Evolutionary conservation across 1,139 yeast species (phyloP).

Genomic region (Schwanniomyces etchellsii): DNA sequence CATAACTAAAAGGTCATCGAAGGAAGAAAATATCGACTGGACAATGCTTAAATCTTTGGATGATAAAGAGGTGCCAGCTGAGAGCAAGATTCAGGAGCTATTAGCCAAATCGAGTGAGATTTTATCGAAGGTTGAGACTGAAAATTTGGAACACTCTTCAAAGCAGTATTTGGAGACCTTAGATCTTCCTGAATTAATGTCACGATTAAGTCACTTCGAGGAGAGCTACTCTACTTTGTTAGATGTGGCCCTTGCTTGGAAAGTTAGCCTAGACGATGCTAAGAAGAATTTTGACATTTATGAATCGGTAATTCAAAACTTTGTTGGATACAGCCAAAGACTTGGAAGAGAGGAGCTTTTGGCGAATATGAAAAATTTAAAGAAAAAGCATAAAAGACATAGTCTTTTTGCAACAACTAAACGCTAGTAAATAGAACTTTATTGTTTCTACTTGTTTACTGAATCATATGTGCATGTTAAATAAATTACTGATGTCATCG

Average conservation of each 20-base stretch:
- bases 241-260: slow-evolving; percentile 44
- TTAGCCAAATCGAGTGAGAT: slow-evolving; percentile 19
- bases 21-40: slow-evolving; percentile 31
- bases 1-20: slow-evolving; percentile 17
- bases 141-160: slow-evolving; percentile 30
- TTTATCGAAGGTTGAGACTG: slow-evolving; percentile 29
- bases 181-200: slow-evolving; percentile 14
- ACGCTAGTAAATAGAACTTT: background rate
- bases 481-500: slow-evolving; percentile 30
- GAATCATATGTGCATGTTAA: slow-evolving; percentile 17
- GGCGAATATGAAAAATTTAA: slow-evolving; percentile 27
- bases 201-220: slow-evolving; percentile 24
- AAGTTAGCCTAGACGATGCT: slow-evolving; percentile 33
- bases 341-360: slow-evolving; percentile 45
- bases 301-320: slow-evolving; percentile 65
- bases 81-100: slow-evolving; percentile 14
- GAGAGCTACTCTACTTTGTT: slow-evolving; percentile 25
- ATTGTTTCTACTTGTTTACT: background rate
- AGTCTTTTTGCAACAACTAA: slow-evolving; percentile 3
- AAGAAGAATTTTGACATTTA: slow-evolving; percentile 55
- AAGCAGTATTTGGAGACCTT: slow-evolving; percentile 18
- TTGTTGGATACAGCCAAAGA: slow-evolving; percentile 66
- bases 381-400: slow-evolving; percentile 13
- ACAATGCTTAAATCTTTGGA: slow-evolving; percentile 22
- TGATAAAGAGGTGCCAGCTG: slow-evolving; percentile 14